Base-by-base conservation (phyloP, 306 rosid genomes). In the Senna siamea region DNA sequence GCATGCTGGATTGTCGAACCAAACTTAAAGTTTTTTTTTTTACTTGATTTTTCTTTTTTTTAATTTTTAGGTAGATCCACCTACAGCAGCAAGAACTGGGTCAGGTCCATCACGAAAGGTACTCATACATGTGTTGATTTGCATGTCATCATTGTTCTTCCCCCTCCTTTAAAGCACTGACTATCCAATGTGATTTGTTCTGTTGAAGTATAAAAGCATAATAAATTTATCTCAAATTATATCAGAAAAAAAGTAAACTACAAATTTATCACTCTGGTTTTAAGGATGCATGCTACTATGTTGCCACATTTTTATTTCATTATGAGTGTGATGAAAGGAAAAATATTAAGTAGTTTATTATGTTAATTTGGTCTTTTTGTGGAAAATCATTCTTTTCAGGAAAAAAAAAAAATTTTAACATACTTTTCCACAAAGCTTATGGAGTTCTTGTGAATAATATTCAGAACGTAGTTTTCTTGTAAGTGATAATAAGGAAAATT, bases 101-200 rank as follows among this genome's bases (percentile, higher is more conserved):
- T 91, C 96, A 0, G 96, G 93, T 75, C 83, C 98, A 41, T 90
- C 96, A 13, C 79, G 99, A 79, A 94, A 94, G 99, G 99, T 94
- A 78, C 63, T 75, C 23, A 53, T 60, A 67, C 60, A 50, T 70
- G 48, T 58, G 40, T 63, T 80, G 76, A 40, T 59, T 51, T 69
- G 71, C 48, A 64, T 56, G 84, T 62, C n/a, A 72, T 73, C 28
- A 1, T 76, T 47, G 68, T 71, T 72, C 28, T 74, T 35, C 69
- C 34, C 11, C n/a, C 12, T 62, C 11, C 17, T 70, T 47, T 73
- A 19, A 63, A 69, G 61, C 43, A 58, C 50, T 78, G 19, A 1
- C 59, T 10, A 13, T 46, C 20, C 14, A 66, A 4, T 34, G 0
- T 66, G 0, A 44, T 66, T 32, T 66, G 54, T 23, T 66, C 40